Evolutionary conservation across 1,284 basidiomycete genomes (phyloP), one percentile per base, ranked within the genome.

Genomic region (Marasmius fiardii): DNA sequence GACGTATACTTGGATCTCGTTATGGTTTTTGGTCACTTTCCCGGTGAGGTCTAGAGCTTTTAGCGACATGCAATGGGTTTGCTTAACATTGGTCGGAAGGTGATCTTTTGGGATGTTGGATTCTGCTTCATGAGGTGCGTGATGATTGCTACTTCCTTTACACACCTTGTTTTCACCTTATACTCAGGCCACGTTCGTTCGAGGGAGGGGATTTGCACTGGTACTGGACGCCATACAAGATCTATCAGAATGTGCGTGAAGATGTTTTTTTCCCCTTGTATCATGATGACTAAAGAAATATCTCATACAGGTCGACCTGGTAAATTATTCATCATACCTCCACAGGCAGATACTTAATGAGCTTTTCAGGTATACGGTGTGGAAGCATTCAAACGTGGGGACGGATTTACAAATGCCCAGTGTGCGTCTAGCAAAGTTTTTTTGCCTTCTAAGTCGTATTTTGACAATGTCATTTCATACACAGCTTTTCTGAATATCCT

Each of bases 401-500:
- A 54, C 31, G 52, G 52, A 16, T 54, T 54, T 34, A 4, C 52
- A 7, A 48, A 48, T 35, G 52, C 52, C 23, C 52, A 54, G 21
- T 54, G 52, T 47, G n/a, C 23, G 52, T 21, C 41, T 18, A 4
- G 2, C 43, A 6, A 18, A 7, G 4, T 51, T 21, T 28, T 12
- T 18, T 21, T 7, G 31, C 10, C 23, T 14, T 10, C 20, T 6
- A 21, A 31, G 10, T 10, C 14, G 39, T 7, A 14, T 14, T 7
- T 16, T 41, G 20, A 41, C 39, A 39, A 20, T 20, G 39, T 16
- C 8, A 16, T 43, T 14, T 28, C 43, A 18, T 21, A 23, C 43
- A 4, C 5, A 54, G 52, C 52, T 16, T 43, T 54, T 11, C 33
- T 54, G 43, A 54, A 54, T 54, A 14, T 54, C 4, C 68, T 92